Conservation (phyloP, 306 rosid genomes). For the Nissolia schottii region DNA sequence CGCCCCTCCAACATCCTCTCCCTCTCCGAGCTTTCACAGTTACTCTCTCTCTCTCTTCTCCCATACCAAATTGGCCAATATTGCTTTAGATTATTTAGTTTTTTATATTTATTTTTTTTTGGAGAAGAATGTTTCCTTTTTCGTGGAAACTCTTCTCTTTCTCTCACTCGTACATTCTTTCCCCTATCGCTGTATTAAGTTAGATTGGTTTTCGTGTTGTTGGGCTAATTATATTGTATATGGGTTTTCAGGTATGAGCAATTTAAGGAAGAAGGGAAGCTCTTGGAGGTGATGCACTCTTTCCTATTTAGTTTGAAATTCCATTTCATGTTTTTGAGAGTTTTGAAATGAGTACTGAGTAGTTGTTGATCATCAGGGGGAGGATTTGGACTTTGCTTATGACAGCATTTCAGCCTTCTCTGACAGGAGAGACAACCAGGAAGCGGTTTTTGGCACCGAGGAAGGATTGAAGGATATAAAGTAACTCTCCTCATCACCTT, state of each 20-base stretch:
- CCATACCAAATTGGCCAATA: background rate
- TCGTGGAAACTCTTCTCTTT: background rate
- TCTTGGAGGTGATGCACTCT: conserved; percentile 57
- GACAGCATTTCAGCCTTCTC: conserved; percentile 92
- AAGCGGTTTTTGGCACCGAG: conserved; percentile 80
- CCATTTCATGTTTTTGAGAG: background rate
- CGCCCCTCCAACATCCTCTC: conserved; percentile 89
- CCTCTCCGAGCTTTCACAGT: conserved; percentile 76
- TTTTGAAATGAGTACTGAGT: background rate
- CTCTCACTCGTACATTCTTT: too few relatives aligned
- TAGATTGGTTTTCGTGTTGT: background rate
- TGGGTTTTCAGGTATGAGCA: conserved; percentile 60
- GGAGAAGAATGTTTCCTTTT: background rate
- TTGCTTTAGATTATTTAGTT: too few relatives aligned
- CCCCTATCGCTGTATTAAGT: too few relatives aligned
- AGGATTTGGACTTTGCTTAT: conserved; percentile 86
- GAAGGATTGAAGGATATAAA: conserved; percentile 85
- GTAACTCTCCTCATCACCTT: conserved; percentile 14
- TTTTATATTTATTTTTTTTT: background rate
- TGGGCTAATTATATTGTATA: background rate
- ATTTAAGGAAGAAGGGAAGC: conserved; percentile 79
- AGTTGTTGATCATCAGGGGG: conserved; percentile 47
- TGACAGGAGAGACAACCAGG: conserved; percentile 76
- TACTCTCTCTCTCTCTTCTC: background rate
- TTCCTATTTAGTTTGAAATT: background rate